Base-by-base conservation (phyloP, 2,329 filamentous ascomycete species). In the Ambrosiella beaveri region DNA sequence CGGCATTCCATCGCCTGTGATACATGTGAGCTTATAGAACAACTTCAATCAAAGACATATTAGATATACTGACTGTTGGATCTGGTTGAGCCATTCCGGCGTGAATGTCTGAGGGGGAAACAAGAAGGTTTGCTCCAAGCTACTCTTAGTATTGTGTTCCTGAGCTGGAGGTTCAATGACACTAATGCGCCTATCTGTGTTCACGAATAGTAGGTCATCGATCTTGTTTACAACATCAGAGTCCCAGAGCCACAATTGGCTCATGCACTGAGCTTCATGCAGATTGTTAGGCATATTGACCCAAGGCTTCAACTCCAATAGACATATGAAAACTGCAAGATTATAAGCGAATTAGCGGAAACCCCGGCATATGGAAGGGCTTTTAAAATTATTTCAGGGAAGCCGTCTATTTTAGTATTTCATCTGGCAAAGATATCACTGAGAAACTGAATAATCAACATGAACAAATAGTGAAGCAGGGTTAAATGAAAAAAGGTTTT, bases 61-160 rank as follows among this genome's bases (percentile, higher is more conserved):
- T 8, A 41, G n/a, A 36, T 15, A 13, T 17, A 64, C 71, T 59
- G 69, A 81, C 76, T 91, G 88, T 71, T 98, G 93, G 49, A 97
- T 72, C 58, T 80, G 79, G 68, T 95, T 89, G 60, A 98, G 78
- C 89, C 93, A 97, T 66, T 85, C 82, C 3, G 80, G 74, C 39
- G 84, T 88, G 72, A 98, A 96, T 1, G 79, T 78, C 4, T 82
- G 77, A 1, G 88, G 87, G 0, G 93, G 91, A 1, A 80, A 81
- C 35, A 98, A 74, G 65, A 91, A 93, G 52, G 86, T 82, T 57
- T 77, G 66, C 70, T 95, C 88, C 4, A 97, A 77, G 61, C 82
- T 76, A 51, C 73, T 73, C 70, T 87, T 87, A 61, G 91, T 73
- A 38, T 77, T 76, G n/a, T 81, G 3, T 41, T 27, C 7, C 13